These are phyloP conservation scores for Aspergillus viridinutans DNA, from an alignment of 2,329 filamentous ascomycete species.

Conservation along the genomic window DNA sequence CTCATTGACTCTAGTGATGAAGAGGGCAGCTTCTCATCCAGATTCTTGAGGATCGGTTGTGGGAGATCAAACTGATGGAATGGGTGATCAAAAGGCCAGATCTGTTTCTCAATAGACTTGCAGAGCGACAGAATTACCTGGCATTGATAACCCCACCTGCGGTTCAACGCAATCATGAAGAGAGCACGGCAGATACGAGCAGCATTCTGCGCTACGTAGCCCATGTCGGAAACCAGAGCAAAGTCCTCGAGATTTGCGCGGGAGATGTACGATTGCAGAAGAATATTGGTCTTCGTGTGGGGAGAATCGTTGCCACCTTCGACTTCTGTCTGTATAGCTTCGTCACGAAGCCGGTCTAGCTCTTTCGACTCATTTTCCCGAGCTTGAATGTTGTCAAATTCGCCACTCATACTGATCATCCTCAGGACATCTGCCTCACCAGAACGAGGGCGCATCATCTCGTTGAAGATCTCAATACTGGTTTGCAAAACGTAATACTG, in stretches of 20 bases:
- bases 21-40: conserved; percentile 73
- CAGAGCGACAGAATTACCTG: conserved; percentile 84
- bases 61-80: conserved; percentile 93
- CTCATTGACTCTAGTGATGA: conserved; percentile 76
- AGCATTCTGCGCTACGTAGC: conserved; percentile 93
- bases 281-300: conserved; percentile 91
- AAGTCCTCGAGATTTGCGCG: conserved; percentile 86
- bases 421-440: conserved; percentile 89
- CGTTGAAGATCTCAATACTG: conserved; percentile 94
- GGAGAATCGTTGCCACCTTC: conserved; percentile 62
- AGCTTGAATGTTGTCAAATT: conserved; percentile 95
- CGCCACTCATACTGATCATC: conserved; percentile 96
- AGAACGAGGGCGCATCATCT: conserved; percentile 79
- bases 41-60: conserved; percentile 72
- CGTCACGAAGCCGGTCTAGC: conserved; percentile 66
- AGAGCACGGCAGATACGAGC: conserved; percentile 89
- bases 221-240: conserved; percentile 83
- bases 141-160: conserved; percentile 94
- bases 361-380: conserved; percentile 88
- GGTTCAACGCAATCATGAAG: conserved; percentile 95
- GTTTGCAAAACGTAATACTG: conserved; percentile 94
- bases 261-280: conserved; percentile 92
- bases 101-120: conserved; percentile 93
- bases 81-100: conserved; percentile 94
- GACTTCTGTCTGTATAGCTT: conserved; percentile 72